Evolutionary conservation across 2,329 filamentous ascomycete species (phyloP), one percentile per base, ranked within the genome.

Genomic region (Xylaria arbuscula): DNA sequence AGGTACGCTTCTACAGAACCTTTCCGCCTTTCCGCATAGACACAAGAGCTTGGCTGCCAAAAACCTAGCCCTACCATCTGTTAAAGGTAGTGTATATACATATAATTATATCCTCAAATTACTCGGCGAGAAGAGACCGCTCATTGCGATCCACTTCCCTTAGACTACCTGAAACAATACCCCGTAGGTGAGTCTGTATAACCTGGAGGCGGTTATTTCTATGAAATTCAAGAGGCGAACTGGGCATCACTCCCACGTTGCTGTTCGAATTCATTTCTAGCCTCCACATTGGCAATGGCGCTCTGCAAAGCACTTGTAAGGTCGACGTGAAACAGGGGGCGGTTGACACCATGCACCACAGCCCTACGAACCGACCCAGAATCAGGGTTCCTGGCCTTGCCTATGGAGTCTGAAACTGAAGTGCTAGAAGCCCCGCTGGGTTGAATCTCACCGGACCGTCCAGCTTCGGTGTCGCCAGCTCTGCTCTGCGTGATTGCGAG

Each of bases 241-340:
- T 70, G 71, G 45, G 70, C 64, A 38, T 72, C 75, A 7, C 67
- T 58, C 9, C 75, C 76, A n/a, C 75, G 76, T 8, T 67, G 53
- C 48, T 67, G 71, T 67, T 78, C 74, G 63, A 74, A 74, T 56
- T 83, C 82, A 8, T 80, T 76, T 61, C 85, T 81, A 0, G 84
- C 85, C 80, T 93, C 88, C 0, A 93, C 87, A 73, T 97, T 97
- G 36, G 90, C 89, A 74, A 98, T 88, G 2, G 94, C 95, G 74
- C 91, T 93, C 80, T 98, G 93, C 73, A 98, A 81, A 7, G 96
- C 96, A 76, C 90, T 94, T 3, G 93, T 96, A 60, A 98, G 82
- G 79, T 98, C 96, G 62, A 97, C 88, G 78, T 99, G 96, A 87
- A 99, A 98, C 73, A 98, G 87, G 4, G 96, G 95, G 73, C 93